A percentile compares a stretch with the other conserved stretches of the same genome.
Evolutionary conservation across 2,329 filamentous ascomycete species (phyloP).

Genomic region (Uncinocarpus reesii): DNA sequence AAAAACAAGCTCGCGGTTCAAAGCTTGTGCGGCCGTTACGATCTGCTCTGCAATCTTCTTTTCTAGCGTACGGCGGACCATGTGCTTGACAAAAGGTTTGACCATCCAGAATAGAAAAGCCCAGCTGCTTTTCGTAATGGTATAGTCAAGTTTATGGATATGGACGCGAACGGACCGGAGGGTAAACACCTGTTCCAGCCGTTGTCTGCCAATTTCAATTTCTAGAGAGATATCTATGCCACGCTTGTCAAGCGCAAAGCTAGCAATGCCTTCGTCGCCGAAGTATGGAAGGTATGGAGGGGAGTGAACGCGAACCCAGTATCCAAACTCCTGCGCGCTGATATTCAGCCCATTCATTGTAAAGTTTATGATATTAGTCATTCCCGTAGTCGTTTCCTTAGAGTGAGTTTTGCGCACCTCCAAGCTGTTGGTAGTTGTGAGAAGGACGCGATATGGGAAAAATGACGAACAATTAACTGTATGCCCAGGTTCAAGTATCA

Average conservation of each 20-base stretch:
- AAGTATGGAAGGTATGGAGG: constrained; percentile 56
- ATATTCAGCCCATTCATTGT: constrained; percentile 74
- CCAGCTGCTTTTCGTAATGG: constrained; percentile 57
- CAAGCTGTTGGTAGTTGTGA: constrained; percentile 77
- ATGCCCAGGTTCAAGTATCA: constrained; percentile 77
- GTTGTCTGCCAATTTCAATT: constrained; percentile 67
- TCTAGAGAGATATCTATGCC: constrained; percentile 81
- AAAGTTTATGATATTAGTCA: constrained; percentile 63
- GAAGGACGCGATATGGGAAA: constrained; percentile 68
- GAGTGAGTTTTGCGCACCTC: constrained; percentile 71
- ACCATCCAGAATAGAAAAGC: constrained; percentile 69
- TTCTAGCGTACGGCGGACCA: constrained; percentile 71
- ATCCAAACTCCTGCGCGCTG: constrained; percentile 77
- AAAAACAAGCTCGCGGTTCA: constrained; percentile 78
- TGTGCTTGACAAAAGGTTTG: constrained; percentile 70
- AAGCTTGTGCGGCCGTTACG: constrained; percentile 55
- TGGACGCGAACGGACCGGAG: constrained; percentile 65
- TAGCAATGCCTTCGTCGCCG: constrained; percentile 72
- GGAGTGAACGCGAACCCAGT: constrained; percentile 72
- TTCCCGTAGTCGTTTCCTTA: constrained; percentile 52
- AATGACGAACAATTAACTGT: constrained; percentile 83
- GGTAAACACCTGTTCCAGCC: constrained; percentile 69
- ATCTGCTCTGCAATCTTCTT: constrained; percentile 64
- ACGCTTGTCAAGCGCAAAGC: constrained; percentile 72
- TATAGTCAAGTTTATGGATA: constrained; percentile 80